Conservation (phyloP, 352 stramenopile genomes). For the Globisporangium iwayamae region DNA sequence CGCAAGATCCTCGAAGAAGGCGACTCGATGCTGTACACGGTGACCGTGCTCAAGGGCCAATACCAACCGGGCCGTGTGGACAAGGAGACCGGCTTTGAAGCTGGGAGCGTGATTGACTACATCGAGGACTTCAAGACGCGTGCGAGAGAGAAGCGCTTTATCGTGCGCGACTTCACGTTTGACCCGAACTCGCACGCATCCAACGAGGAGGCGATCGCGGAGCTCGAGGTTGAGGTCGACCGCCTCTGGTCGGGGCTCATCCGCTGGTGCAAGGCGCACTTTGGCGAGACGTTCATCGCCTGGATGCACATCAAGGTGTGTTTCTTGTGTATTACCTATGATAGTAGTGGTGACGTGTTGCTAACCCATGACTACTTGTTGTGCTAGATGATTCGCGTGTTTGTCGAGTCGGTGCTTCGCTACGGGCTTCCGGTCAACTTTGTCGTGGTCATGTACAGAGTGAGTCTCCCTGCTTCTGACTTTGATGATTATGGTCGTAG, state of each 20-base stretch:
- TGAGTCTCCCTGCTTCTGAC: constrained; percentile 24
- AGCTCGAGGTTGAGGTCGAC: constrained; percentile 90
- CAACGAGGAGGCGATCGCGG: constrained; percentile 85
- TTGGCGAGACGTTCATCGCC: constrained; percentile 96
- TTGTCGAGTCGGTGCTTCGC: constrained; percentile 97
- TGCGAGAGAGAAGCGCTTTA: constrained; percentile 93
- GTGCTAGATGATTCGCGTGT: constrained; percentile 89
- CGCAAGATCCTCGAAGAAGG: constrained; percentile 90
- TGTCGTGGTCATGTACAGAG: constrained; percentile 77
- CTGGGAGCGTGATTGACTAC: constrained; percentile 93
- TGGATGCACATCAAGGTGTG: constrained; percentile 98
- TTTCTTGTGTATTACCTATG: not conserved
- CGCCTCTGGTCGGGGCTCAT: constrained; percentile 93
- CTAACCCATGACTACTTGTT: not conserved
- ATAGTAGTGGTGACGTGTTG: not conserved
- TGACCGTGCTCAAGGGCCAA: constrained; percentile 95
- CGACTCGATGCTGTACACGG: constrained; percentile 91
- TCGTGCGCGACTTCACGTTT: constrained; percentile 90
- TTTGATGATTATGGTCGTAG: constrained; percentile 1
- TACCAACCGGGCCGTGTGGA: constrained; percentile 87
- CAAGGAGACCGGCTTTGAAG: constrained; percentile 88
- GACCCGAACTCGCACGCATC: constrained; percentile 86
- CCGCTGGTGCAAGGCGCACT: constrained; percentile 98
- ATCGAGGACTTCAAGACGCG: constrained; percentile 92
- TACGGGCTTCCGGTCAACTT: constrained; percentile 98